phyloP scores from a whole-genome alignment of 2,329 filamentous ascomycete genomes.

The Sporothrix brunneoviolacea region DNA sequence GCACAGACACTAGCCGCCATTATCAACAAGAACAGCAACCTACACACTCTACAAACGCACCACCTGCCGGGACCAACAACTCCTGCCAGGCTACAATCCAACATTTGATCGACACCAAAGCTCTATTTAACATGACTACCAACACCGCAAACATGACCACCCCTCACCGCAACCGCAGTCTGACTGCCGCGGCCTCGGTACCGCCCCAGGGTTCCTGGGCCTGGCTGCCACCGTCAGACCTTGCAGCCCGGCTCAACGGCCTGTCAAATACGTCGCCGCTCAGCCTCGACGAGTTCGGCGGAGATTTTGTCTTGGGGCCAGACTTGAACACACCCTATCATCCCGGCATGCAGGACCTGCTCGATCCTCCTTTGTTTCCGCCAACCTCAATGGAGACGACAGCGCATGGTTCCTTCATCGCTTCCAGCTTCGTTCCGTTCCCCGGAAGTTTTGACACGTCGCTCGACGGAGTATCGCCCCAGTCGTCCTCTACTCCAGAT shows the following conservation, averaged over 20 bases:
- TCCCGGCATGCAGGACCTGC: background rate
- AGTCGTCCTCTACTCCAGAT: background rate
- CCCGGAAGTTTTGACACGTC: too few species aligned
- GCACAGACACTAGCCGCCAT: background rate
- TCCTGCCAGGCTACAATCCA: conserved; percentile 6
- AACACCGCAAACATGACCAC: background rate
- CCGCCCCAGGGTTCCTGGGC: background rate
- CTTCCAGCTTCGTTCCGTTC: too few species aligned
- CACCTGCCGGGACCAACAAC: conserved; percentile 1
- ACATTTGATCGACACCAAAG: conserved; percentile 1
- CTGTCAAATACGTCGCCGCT: background rate
- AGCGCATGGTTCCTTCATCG: too few species aligned
- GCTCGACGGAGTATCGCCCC: background rate
- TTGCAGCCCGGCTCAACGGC: background rate
- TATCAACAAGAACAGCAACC: background rate
- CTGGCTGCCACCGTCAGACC: too few species aligned
- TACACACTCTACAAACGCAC: background rate
- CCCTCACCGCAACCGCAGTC: background rate
- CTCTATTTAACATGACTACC: background rate
- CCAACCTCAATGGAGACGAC: background rate
- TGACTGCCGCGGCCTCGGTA: background rate
- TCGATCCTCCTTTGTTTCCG: background rate
- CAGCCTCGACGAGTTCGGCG: background rate
- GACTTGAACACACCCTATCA: background rate
- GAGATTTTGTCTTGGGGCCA: background rate